Evolutionary conservation across 2,329 filamentous ascomycete genomes (phyloP).

Genomic region (Aspergillus pseudoviridinutans): DNA sequence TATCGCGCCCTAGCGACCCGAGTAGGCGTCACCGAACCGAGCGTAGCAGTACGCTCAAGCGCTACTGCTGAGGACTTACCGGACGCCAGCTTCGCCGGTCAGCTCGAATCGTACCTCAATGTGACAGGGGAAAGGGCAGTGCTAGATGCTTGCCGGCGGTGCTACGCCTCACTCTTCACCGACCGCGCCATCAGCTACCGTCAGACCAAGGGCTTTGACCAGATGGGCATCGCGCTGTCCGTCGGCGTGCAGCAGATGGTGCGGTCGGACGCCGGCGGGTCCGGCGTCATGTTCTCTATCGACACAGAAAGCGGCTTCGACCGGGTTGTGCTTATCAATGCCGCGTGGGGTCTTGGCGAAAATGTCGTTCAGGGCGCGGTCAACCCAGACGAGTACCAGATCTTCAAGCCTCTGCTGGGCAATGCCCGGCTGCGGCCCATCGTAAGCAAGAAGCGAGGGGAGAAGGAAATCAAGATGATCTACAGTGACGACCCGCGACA

Average conservation of each 20-base stretch:
- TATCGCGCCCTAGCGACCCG: constrained; percentile 27
- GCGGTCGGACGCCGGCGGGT: constrained; percentile 31
- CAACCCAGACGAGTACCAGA: constrained; percentile 39
- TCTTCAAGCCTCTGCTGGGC: constrained; percentile 35
- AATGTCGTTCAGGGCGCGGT: constrained; percentile 38
- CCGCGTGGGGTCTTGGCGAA: constrained; percentile 38
- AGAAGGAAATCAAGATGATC: constrained; percentile 35
- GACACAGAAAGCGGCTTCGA: constrained; percentile 40
- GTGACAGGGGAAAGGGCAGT: constrained; percentile 29
- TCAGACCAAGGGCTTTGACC: constrained; percentile 19
- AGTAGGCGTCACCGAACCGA: constrained; percentile 17
- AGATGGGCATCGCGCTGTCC: constrained; percentile 17
- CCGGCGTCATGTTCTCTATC: constrained; percentile 41
- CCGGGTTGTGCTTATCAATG: constrained; percentile 39
- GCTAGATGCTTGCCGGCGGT: constrained; percentile 33
- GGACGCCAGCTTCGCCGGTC: constrained; percentile 39
- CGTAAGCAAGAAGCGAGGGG: constrained; percentile 32
- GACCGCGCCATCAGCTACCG: constrained; percentile 37
- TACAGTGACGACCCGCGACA: constrained; percentile 24
- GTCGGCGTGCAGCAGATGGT: constrained; percentile 26
- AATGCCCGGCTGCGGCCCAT: constrained; percentile 27
- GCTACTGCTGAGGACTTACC: constrained; percentile 40
- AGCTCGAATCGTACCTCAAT: constrained; percentile 38
- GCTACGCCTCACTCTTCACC: constrained; percentile 40
- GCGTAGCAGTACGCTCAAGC: constrained; percentile 39